Evolutionary conservation across 2,329 filamentous ascomycete species (phyloP), one percentile per base, ranked within the genome.

Genomic region (Sporothrix euskadiensis): DNA sequence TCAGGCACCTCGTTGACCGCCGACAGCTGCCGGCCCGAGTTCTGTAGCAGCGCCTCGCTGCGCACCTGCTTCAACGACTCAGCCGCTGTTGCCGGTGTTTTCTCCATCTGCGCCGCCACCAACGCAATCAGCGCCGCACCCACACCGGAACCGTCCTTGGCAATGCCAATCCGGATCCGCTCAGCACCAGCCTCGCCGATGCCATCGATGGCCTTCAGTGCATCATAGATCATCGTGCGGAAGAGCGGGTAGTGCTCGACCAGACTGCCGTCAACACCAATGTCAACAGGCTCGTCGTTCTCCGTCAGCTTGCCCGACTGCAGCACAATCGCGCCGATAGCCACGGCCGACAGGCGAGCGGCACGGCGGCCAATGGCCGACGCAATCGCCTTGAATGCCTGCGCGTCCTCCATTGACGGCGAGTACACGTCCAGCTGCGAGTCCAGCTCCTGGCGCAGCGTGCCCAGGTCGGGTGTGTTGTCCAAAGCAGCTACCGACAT

Each of bases 231-330:
- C 85, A 96, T 92, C 73, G 92, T 91, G 76, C 96, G 90, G 83
- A 98, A 99, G 79, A 90, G 91, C 9, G 96, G 96, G 82, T 98
- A 98, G 83, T 97, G 96, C 82, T 98, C 96, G 2, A 98, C 94
- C 71, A 99, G 85, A 80, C 91, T 94, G 76, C 96, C 96, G 80
- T 99, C 96, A 1, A 98, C 95, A 78, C 96, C 96, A 78, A 99
- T 89, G 80, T 99, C 96, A 73, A 92, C 85, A 35, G 96, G 88
- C 71, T 94, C 88, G 63, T 93, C 90, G 9, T 88, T 86, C 69
- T 72, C 82, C 30, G 84, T 79, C 57, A 98, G 86, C 80, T 91
- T 90, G 75, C 91, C 92, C 4, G 93, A 94, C 77, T 94, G 88
- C 68, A 98, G 86, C 52, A 97, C 89, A 69, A 97, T 89, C 69